Evolutionary conservation across 1,284 basidiomycete species (phyloP).

Genomic region (Ceratobasidium sp.): DNA sequence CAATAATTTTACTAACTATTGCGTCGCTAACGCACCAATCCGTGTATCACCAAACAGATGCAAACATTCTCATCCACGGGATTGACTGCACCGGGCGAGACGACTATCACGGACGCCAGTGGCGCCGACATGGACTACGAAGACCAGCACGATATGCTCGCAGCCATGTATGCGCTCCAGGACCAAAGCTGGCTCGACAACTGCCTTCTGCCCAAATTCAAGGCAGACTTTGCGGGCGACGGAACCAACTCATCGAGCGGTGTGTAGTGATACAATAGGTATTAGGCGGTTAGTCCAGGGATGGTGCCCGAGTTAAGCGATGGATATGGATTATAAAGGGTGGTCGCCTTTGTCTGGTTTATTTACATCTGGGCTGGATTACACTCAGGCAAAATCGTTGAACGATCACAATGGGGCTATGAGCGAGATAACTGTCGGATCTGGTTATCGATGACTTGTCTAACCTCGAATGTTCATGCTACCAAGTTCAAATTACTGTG

Average conservation of each 20-base stretch:
- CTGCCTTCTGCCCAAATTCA: constrained; percentile 83
- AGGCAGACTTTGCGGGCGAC: constrained; percentile 26
- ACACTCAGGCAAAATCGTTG: constrained; percentile 4
- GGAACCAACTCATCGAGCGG: constrained; percentile 26
- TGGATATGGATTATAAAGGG: not conserved
- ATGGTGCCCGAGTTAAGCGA: not conserved
- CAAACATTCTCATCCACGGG: constrained; percentile 46
- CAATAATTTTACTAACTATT: too few relatives aligned
- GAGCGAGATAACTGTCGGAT: constrained; percentile 24
- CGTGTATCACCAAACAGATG: too few relatives aligned
- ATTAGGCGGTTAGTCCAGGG: not conserved
- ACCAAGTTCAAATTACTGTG: too few relatives aligned
- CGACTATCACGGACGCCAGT: constrained; percentile 32
- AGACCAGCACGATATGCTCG: constrained; percentile 63
- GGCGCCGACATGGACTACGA: constrained; percentile 37
- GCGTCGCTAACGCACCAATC: too few relatives aligned
- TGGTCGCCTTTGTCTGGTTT: constrained; percentile 2
- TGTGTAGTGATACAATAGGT: constrained; percentile 17
- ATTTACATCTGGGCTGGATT: constrained; percentile 21
- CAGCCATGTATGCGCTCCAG: constrained; percentile 75
- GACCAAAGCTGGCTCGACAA: constrained; percentile 76
- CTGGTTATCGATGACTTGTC: constrained; percentile 22
- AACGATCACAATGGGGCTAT: constrained; percentile 8
- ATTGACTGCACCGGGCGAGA: constrained; percentile 51
- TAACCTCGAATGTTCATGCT: too few relatives aligned